Conservation (phyloP, 306 rosid genomes). For the Vigna angularis region DNA sequence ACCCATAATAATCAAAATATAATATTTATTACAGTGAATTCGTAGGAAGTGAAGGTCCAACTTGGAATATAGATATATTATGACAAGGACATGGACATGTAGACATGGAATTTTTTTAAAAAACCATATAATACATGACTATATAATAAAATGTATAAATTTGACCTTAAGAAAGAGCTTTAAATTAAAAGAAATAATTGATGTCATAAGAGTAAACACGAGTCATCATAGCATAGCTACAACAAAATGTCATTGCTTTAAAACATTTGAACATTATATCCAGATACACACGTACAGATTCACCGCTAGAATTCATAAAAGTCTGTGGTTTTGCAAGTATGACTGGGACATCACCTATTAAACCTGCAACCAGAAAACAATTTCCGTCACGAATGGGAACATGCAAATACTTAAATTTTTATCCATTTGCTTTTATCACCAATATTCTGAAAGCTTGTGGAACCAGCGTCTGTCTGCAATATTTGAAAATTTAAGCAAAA, state of each 20-base stretch:
- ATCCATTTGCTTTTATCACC: not conserved
- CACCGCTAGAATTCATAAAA: slow-evolving; percentile 93
- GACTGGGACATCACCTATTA: slow-evolving; percentile 77
- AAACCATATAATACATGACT: too few species aligned
- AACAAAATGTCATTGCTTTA: slow-evolving; percentile 18
- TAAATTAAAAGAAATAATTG: slow-evolving; percentile 20
- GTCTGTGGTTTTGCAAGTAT: slow-evolving; percentile 95
- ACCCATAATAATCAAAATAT: slow-evolving; percentile 41
- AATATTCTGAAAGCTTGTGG: not conserved
- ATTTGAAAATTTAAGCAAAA: not conserved
- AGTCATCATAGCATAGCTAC: not conserved
- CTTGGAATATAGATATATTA: not conserved
- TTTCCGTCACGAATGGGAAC: slow-evolving; percentile 8
- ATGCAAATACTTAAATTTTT: not conserved
- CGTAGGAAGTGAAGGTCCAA: not conserved
- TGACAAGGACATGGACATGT: not conserved
- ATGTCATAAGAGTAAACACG: not conserved
- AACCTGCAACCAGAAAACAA: slow-evolving; percentile 60
- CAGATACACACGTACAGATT: slow-evolving; percentile 82
- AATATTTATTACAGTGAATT: slow-evolving; percentile 14
- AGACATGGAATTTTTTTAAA: not conserved
- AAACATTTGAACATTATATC: slow-evolving; percentile 38
- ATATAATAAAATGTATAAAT: not conserved
- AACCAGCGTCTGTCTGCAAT: not conserved
- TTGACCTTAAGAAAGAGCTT: not conserved